These are phyloP conservation scores for Buddleja alternifolia DNA, from an alignment of 257 asterid species.

Conservation along the genomic window DNA sequence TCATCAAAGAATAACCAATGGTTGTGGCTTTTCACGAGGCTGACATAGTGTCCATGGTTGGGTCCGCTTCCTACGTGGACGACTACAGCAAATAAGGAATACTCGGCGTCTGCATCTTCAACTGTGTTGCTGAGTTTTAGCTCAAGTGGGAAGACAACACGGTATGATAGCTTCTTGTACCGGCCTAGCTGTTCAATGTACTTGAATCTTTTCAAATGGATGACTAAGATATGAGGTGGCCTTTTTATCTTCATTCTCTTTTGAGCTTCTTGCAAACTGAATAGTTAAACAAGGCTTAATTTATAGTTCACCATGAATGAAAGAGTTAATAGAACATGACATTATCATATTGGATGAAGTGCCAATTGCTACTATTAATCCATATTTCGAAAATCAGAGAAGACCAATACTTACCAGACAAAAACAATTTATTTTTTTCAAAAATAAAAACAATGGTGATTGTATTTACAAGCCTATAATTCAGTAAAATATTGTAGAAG, in stretches of 20 bases:
- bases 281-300: constrained; percentile 20
- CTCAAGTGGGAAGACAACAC: constrained; percentile 88
- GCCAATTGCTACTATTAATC: not conserved
- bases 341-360: not conserved
- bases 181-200: constrained; percentile 83
- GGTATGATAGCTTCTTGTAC: constrained; percentile 77
- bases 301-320: not conserved
- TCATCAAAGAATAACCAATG: constrained; percentile 89
- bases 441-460: not conserved
- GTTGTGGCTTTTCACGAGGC: constrained; percentile 89
- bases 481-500: not conserved
- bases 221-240: constrained; percentile 81
- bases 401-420: not conserved
- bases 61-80: constrained; percentile 92
- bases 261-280: constrained; percentile 93
- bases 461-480: constrained; percentile 8
- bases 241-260: constrained; percentile 89
- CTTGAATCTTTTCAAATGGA: constrained; percentile 81
- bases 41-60: constrained; percentile 89
- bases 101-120: constrained; percentile 82
- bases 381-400: not conserved
- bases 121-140: constrained; percentile 81
- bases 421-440: not conserved
- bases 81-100: constrained; percentile 77
- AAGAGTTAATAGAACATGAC: not conserved